Conservation (phyloP, 805 yeast genomes). For the Saturnispora hagleri region DNA sequence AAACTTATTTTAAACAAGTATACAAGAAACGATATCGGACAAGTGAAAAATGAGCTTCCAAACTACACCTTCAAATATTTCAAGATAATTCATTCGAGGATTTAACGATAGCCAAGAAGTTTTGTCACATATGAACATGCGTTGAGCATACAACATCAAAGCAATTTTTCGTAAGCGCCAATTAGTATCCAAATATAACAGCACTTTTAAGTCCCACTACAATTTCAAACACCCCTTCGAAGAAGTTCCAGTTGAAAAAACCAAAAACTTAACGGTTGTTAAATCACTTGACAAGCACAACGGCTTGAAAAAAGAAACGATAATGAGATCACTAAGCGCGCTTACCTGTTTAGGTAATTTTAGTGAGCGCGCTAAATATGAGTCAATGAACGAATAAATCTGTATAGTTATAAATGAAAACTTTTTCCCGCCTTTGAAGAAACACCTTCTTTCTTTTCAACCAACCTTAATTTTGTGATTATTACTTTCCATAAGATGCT, state of each 20-base stretch:
- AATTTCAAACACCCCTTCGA: too few species aligned
- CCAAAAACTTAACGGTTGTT: background rate
- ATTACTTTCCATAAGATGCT: constrained; percentile 5
- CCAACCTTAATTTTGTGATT: background rate
- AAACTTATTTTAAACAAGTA: too few species aligned
- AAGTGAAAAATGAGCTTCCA: too few species aligned
- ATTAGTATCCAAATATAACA: too few species aligned
- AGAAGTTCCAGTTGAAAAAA: too few species aligned
- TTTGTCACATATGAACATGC: too few species aligned
- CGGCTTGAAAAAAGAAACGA: background rate
- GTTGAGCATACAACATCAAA: too few species aligned
- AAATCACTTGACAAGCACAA: background rate
- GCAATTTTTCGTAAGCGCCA: too few species aligned
- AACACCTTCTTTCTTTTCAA: background rate
- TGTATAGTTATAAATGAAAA: background rate
- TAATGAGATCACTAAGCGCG: constrained; percentile 5
- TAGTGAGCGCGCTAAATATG: constrained; percentile 6
- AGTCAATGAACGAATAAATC: background rate
- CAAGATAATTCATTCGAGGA: too few species aligned
- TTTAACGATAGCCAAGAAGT: too few species aligned
- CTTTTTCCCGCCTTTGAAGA: background rate
- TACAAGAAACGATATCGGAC: background rate
- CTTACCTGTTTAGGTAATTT: constrained; percentile 9
- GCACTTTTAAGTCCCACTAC: too few species aligned
- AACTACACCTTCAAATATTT: too few species aligned